Evolutionary conservation across 257 asterid genomes (phyloP), one percentile per base, ranked within the genome.

Genomic region (Gentiana macrophylla): DNA sequence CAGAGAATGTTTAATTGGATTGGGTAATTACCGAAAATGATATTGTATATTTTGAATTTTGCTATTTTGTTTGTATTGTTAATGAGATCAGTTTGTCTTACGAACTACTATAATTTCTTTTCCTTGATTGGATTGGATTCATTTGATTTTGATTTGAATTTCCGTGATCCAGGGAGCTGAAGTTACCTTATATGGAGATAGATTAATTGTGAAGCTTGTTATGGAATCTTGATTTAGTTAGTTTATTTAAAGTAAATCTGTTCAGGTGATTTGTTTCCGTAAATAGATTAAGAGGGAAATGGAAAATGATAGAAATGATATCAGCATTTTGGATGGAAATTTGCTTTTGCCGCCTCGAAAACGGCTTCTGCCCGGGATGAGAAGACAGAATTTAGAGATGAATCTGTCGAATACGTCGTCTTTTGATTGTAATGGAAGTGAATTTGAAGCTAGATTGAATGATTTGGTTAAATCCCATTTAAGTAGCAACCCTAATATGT

Each of bases 291-390:
- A 69, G 79, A 75, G 62, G 73, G 71, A 66, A 51, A 83, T 84
- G 89, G 89, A 89, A 57, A 65, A 72, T 44, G 81, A 81, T 72
- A 60, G 72, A 41, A 79, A 83, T 71, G 86, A 78, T 57, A 65
- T 64, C 60, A 80, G 79, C 74, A 75, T 81, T 76, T 81, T 76
- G 79, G 86, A 84, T 59, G 72, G 80, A 48, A 94, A 90, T 80
- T 86, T 94, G 52, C 96, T 79, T 74, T 76, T 90, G 77, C 98
- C 98, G 32, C 98, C 98, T 55, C 80, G 98, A 48, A 90, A 90
- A 72, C 82, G 98, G 38, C 93, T 86, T 60, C 76, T 90, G 37
- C 96, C 98, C 34, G 98, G 92, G 51, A 50, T 90, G 75, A 90
- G 84, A 81, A 80, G 89, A 62, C 94, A 86, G 78, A 84, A 61